These are phyloP conservation scores for Lenzites betulinus DNA, from an alignment of 768 basidiomycete genomes.

Conservation along the genomic window DNA sequence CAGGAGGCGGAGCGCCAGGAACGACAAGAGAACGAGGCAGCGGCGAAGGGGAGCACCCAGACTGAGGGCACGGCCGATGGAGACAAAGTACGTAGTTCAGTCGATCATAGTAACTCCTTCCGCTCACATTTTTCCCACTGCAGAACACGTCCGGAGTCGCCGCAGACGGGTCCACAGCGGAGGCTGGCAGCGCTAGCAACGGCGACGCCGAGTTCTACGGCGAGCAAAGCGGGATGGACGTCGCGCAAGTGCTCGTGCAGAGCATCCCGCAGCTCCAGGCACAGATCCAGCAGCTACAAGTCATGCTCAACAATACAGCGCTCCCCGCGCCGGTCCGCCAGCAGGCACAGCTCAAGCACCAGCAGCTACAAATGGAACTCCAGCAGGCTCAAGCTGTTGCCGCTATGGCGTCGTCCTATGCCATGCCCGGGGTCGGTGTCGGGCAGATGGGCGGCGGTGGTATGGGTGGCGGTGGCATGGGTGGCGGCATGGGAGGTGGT, in stretches of 20 bases:
- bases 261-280: slow-evolving; percentile 83
- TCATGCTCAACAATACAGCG: slow-evolving; percentile 78
- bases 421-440: slow-evolving; percentile 33
- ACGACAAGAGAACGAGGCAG: slow-evolving; percentile 10
- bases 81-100: slow-evolving; percentile 5
- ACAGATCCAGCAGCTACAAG: slow-evolving; percentile 76
- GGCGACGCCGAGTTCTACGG: slow-evolving; percentile 68
- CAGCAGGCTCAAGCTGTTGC: slow-evolving; percentile 77
- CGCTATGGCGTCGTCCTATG: slow-evolving; percentile 44
- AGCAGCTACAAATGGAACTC: slow-evolving; percentile 77
- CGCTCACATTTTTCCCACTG: neutral
- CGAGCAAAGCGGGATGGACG: slow-evolving; percentile 68
- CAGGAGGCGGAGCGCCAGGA: slow-evolving; percentile 48
- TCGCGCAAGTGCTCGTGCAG: slow-evolving; percentile 70
- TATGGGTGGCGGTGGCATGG: slow-evolving; percentile 35
- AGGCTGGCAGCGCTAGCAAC: slow-evolving; percentile 23
- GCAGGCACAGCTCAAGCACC: slow-evolving; percentile 81
- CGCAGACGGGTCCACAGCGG: slow-evolving; percentile 7
- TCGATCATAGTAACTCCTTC: neutral
- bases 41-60: neutral
- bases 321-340: slow-evolving; percentile 73
- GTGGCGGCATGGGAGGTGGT: slow-evolving; percentile 42
- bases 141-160: neutral
- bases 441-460: slow-evolving; percentile 13
- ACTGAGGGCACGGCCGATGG: slow-evolving; percentile 3